A percentile compares a stretch with the other conserved stretches of the same genome.
phyloP scores from a whole-genome alignment of 768 basidiomycete genomes.

The Nevesoporus exiguus region DNA sequence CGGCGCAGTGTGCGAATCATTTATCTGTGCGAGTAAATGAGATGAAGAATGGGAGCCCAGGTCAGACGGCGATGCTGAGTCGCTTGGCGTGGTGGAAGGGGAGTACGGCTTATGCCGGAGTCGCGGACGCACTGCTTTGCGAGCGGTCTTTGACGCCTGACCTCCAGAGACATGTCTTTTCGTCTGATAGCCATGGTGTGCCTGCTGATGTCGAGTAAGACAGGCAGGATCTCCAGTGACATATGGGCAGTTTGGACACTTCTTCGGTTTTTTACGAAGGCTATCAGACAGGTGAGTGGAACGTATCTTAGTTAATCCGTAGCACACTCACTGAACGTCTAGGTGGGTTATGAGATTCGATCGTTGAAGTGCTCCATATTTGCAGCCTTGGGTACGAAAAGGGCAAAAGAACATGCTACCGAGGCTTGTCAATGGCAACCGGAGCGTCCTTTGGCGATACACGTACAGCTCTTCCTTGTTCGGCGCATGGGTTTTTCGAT shows the following conservation, averaged over 20 bases:
- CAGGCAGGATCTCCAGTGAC: neutral
- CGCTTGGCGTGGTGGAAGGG: neutral
- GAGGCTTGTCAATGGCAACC: neutral
- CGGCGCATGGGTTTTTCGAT: slow-evolving; percentile 21
- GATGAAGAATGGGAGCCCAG: neutral
- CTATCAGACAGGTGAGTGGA: slow-evolving; percentile 9
- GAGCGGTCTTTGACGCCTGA: no score
- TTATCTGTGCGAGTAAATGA: neutral
- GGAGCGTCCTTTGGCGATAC: no score
- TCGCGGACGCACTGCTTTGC: neutral
- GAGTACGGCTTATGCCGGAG: neutral
- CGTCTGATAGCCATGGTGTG: neutral
- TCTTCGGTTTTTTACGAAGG: neutral
- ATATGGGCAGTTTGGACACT: neutral
- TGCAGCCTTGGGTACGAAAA: slow-evolving; percentile 13
- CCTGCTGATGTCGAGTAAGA: neutral
- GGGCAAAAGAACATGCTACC: slow-evolving; percentile 27
- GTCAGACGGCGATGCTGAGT: neutral
- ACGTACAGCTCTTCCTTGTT: slow-evolving; percentile 29
- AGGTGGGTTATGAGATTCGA: slow-evolving; percentile 28
- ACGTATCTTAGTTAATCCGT: neutral
- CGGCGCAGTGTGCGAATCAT: neutral
- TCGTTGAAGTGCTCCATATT: slow-evolving; percentile 22
- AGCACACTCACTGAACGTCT: slow-evolving; percentile 27
- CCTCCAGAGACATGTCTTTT: neutral